Percentiles rank a stretch among this genome's conserved stretches.
Conservation (phyloP, 805 yeast genomes). For the Debaryomyces maramus region DNA sequence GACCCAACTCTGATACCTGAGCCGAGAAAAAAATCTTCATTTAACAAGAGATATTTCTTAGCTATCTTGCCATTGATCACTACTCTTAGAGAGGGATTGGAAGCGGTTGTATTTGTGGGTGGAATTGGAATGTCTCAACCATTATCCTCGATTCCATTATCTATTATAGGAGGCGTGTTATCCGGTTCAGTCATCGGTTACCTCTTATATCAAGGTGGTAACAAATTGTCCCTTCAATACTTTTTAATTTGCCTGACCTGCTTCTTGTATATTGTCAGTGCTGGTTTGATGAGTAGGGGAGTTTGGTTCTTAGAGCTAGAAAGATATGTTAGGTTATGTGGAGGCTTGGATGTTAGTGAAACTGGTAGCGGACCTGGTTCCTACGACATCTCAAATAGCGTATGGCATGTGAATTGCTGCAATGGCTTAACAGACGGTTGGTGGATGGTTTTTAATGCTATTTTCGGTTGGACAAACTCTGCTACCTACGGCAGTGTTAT, state of each 20-base stretch:
- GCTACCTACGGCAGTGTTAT: slow-evolving; percentile 87
- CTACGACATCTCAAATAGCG: slow-evolving; percentile 72
- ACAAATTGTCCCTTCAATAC: slow-evolving; percentile 69
- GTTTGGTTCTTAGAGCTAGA: slow-evolving; percentile 90
- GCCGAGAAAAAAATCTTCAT: slow-evolving; percentile 14
- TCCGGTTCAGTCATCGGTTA: slow-evolving; percentile 66
- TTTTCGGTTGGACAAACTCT: slow-evolving; percentile 91
- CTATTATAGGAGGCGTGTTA: slow-evolving; percentile 53
- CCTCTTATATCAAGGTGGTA: slow-evolving; percentile 73
- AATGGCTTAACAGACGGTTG: slow-evolving; percentile 89
- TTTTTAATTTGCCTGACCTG: slow-evolving; percentile 77
- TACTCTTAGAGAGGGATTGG: slow-evolving; percentile 84
- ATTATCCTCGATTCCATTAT: slow-evolving; percentile 55
- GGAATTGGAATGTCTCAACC: slow-evolving; percentile 78
- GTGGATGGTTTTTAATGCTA: slow-evolving; percentile 88
- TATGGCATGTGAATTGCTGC: slow-evolving; percentile 96
- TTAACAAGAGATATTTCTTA: slow-evolving; percentile 62
- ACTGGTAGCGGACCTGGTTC: slow-evolving; percentile 93
- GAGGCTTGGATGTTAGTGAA: slow-evolving; percentile 83
- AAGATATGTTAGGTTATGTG: slow-evolving; percentile 67
- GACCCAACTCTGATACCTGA: slow-evolving; percentile 8
- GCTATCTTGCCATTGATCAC: slow-evolving; percentile 82
- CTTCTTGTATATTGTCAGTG: slow-evolving; percentile 79
- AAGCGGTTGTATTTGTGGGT: slow-evolving; percentile 88
- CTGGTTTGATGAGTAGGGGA: slow-evolving; percentile 83